Conservation (phyloP, 78 protist genomes). For the Dictyostelium firmibasis region DNA sequence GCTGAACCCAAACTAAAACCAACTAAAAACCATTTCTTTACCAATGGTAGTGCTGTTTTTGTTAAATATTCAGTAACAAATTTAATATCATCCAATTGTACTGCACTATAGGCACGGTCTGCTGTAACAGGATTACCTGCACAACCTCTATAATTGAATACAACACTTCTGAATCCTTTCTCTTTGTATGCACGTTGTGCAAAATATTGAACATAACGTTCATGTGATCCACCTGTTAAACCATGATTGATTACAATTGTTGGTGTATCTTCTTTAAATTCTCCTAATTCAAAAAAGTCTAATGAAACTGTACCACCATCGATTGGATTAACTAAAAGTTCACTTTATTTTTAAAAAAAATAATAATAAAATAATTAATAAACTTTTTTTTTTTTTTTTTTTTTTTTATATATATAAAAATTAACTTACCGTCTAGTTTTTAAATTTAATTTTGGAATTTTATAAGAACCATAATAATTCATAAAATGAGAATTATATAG, state of each 20-base stretch:
- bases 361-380: no score
- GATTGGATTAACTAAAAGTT: neutral
- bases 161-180: constrained; percentile 62
- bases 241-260: constrained; percentile 37
- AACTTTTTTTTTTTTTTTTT: no score
- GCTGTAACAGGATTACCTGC: constrained; percentile 49
- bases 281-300: constrained; percentile 52
- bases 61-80: neutral
- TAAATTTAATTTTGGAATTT: constrained; percentile 28
- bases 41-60: constrained; percentile 1
- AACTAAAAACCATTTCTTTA: neutral
- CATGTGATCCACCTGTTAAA: constrained; percentile 69
- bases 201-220: constrained; percentile 46
- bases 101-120: constrained; percentile 33
- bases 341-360: constrained; percentile 7
- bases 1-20: constrained; percentile 49
- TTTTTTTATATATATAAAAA: neutral
- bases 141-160: constrained; percentile 67
- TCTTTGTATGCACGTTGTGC: constrained; percentile 21
- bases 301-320: constrained; percentile 68
- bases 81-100: constrained; percentile 30
- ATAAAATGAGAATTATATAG: constrained; percentile 45
- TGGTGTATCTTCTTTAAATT: constrained; percentile 46
- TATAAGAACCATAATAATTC: constrained; percentile 47
- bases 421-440: constrained; percentile 2